Base-by-base conservation (phyloP, 140 eudicot genomes). In the Senecio squalidus region DNA sequence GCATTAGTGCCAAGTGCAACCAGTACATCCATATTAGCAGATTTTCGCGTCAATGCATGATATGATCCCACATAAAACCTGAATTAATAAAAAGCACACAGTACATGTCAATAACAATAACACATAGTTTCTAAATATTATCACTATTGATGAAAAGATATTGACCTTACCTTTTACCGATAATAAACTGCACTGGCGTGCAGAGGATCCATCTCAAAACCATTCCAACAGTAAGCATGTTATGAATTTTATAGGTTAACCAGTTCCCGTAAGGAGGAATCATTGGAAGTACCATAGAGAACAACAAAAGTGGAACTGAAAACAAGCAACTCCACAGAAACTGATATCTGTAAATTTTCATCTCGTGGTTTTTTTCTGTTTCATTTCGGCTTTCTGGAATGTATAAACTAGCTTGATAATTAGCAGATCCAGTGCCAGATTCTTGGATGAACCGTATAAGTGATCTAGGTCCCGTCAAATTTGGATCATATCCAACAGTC, bases 1-100 rank as follows among this genome's bases (percentile, higher is more conserved):
- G 96, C 95, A 68, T 92, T 92, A 22, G 96, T 92, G 55, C 98
- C 98, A 40, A 92, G 78, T 17, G 96, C 96, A 62, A 92, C 96
- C 71, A 92, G 78, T 28, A 92, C 98, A 68, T 92, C 98, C 98
- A 92, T 92, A 67, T 92, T 92, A 56, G 98, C 96, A 17, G 96
- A 87, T 58, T 36, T 84, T 75, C 95, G 81, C 69, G 83, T 68
- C 68, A 92, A 74, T 10, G 98, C 96, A 74, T 87, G 89, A 78
- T 92, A 92, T 21, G 98, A 82, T 51, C 98, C 98, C 38, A 82
- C 66, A 60, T 92, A 92, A 68, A 92, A 92, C 80, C 98, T 91
- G 70, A 51, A 61, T 47, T 50, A n/a, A 27, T 57, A 46, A 0
- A 17, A 58, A 44, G n/a, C 20, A 44, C 75, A 46, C 23, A 23